Evolutionary conservation across 2,329 filamentous ascomycete species (phyloP), one percentile per base, ranked within the genome.

Genomic region (Calonectria henricotiae): DNA sequence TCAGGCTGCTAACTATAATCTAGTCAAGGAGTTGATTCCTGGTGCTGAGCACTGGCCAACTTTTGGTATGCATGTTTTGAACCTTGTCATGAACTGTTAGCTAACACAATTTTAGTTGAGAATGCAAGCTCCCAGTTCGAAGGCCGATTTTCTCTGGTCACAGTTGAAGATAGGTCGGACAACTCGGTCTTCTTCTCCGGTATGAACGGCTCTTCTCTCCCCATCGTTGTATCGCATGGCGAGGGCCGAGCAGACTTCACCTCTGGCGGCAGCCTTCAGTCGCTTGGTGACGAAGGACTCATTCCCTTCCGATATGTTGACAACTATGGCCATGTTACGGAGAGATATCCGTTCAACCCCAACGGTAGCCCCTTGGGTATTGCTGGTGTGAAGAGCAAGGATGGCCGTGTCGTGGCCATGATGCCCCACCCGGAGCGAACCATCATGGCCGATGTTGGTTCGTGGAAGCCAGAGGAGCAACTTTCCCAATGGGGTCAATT

Each of bases 371-470:
- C 94, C 0, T 87, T 89, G 72, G 95, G 94, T 79, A 93, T 98
- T 73, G 93, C 95, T 1, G 94, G 92, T 79, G 92, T 97, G 30
- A 87, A 92, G 76, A 95, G 90, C 77, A 88, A 86, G 49, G 92
- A 97, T 79, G 95, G 95, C 13, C 89, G 94, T 68, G 93, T 97
- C 1, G 82, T 98, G 75, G 94, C 94, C 7, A 89, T 98, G 85
- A 98, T 98, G 95, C 95, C 95, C 71, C 95, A 98, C 82, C 95
- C 95, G 1, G 95, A 98, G 85, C 89, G 95, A n/a, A 97, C 94
- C 17, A 91, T 97, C 69, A 85, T 97, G 85, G 90, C 90, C 68
- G 93, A 94, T 69, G 91, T 95, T 71, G 90, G 88, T 58, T 96
- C 93, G 81, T 98, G 92, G 81, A 85, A 92, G 71, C 93, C 94